Conservation (phyloP, 2,329 filamentous ascomycete genomes). For the Scolecobasidium constrictum region DNA sequence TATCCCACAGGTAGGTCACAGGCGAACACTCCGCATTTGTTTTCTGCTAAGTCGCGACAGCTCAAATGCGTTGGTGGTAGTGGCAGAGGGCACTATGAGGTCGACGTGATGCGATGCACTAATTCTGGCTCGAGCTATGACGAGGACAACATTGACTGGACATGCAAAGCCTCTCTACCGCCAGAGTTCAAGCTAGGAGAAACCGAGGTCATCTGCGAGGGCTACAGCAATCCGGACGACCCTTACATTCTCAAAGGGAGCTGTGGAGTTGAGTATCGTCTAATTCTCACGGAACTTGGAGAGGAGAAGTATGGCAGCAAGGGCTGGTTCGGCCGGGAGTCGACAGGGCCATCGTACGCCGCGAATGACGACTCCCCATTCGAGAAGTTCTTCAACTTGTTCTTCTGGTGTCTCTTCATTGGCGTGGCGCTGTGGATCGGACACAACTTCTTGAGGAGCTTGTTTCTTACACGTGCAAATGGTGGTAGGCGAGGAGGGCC, state of each 20-base stretch:
- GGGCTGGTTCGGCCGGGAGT: slow-evolving; percentile 22
- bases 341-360: not conserved
- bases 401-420: slow-evolving; percentile 55
- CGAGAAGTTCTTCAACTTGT: slow-evolving; percentile 21
- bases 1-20: slow-evolving; percentile 48
- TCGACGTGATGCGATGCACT: slow-evolving; percentile 80
- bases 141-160: slow-evolving; percentile 78
- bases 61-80: slow-evolving; percentile 56
- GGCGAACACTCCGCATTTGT: not conserved
- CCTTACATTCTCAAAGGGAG: slow-evolving; percentile 82
- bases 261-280: slow-evolving; percentile 82
- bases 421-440: slow-evolving; percentile 44
- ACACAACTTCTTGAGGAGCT: slow-evolving; percentile 3
- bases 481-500: slow-evolving; percentile 8
- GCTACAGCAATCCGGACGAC: slow-evolving; percentile 67
- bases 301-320: slow-evolving; percentile 57
- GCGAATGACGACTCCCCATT: slow-evolving; percentile 23
- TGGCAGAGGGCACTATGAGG: slow-evolving; percentile 50
- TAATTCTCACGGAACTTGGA: slow-evolving; percentile 67
- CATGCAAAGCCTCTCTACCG: slow-evolving; percentile 59
- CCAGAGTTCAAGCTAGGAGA: slow-evolving; percentile 62
- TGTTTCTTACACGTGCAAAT: slow-evolving; percentile 31
- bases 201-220: slow-evolving; percentile 89
- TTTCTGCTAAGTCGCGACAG: not conserved
- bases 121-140: slow-evolving; percentile 77